Conservation (phyloP, 208 protist genomes). For the Crithidia brevicula region DNA sequence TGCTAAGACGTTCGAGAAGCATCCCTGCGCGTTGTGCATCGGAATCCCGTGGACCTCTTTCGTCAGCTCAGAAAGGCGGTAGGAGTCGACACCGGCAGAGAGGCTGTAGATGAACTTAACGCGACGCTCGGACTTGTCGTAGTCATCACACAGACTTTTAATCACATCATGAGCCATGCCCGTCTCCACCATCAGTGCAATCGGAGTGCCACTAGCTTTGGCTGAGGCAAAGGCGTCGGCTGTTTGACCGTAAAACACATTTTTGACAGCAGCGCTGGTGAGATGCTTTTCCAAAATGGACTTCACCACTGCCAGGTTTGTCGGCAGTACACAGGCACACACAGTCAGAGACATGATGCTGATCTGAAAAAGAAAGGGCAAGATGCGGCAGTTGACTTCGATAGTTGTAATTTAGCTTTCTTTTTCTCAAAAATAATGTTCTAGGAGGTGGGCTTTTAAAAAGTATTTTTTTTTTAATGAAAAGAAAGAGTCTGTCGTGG, state of each 20-base stretch:
- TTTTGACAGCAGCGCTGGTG: slow-evolving; percentile 14
- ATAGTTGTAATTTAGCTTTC: too few species aligned
- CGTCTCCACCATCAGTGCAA: slow-evolving; percentile 22
- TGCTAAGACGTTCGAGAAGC: slow-evolving; percentile 69
- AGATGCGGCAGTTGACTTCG: too few species aligned
- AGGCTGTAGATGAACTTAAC: slow-evolving; percentile 82
- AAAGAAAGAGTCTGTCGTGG: too few species aligned
- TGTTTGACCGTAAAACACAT: slow-evolving; percentile 31
- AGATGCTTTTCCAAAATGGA: slow-evolving; percentile 20
- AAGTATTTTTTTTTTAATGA: too few species aligned
- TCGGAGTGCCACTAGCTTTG: slow-evolving; percentile 31
- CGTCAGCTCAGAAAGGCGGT: slow-evolving; percentile 46
- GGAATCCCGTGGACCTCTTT: slow-evolving; percentile 57
- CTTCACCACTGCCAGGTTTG: slow-evolving; percentile 14
- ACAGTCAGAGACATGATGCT: slow-evolving; percentile 42
- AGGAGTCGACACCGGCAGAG: slow-evolving; percentile 73
- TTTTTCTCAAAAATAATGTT: too few species aligned
- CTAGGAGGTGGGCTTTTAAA: too few species aligned
- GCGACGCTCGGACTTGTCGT: slow-evolving; percentile 43
- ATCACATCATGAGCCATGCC: slow-evolving; percentile 42
- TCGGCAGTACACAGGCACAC: slow-evolving; percentile 27
- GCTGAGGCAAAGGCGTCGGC: slow-evolving; percentile 34
- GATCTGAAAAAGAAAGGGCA: neutral
- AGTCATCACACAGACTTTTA: slow-evolving; percentile 75
- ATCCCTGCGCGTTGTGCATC: slow-evolving; percentile 73